Percentiles rank a stretch among this genome's conserved stretches.
phyloP scores from a whole-genome alignment of 176 grass and related monocot species.

The Aegilops umbellulata region DNA sequence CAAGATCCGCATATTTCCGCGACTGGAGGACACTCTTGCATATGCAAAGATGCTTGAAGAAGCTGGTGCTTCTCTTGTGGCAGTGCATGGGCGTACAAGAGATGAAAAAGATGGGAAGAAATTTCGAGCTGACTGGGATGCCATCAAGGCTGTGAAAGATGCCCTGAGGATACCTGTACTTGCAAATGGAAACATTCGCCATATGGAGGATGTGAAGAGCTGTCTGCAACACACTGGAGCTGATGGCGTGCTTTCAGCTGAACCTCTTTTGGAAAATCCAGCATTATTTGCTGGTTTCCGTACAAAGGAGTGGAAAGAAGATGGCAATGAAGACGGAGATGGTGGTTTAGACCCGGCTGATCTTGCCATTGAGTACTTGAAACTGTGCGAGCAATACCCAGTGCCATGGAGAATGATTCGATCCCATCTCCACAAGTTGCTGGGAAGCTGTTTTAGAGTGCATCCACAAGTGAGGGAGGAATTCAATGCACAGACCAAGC shows the following conservation, averaged over 20 bases:
- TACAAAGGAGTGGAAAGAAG: conserved; percentile 68
- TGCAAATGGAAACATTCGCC: conserved; percentile 95
- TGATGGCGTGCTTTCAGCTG: conserved; percentile 96
- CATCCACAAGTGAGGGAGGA: conserved; percentile 90
- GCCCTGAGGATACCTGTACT: conserved; percentile 80
- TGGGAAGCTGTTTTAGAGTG: conserved; percentile 84
- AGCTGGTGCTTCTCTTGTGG: conserved; percentile 82
- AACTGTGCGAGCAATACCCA: conserved; percentile 82
- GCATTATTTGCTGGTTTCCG: conserved; percentile 84
- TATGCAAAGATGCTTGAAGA: conserved; percentile 99
- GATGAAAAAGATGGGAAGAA: conserved; percentile 93
- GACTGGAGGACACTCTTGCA: conserved; percentile 69
- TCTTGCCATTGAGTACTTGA: conserved; percentile 81
- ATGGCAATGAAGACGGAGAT: conserved; percentile 42
- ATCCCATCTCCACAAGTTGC: conserved; percentile 92
- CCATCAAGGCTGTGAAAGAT: conserved; percentile 87
- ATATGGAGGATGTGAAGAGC: conserved; percentile 67
- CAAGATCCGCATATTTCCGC: conserved; percentile 87
- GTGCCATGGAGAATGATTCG: conserved; percentile 97
- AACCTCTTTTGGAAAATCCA: conserved; percentile 90
- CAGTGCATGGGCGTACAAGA: conserved; percentile 92
- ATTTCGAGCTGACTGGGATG: conserved; percentile 86
- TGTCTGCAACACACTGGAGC: conserved; percentile 81
- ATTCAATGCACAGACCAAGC: conserved; percentile 70
- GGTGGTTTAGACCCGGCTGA: conserved; percentile 65